Conservation (phyloP, 169 alveolate species). For the Eimeria mitis region DNA sequence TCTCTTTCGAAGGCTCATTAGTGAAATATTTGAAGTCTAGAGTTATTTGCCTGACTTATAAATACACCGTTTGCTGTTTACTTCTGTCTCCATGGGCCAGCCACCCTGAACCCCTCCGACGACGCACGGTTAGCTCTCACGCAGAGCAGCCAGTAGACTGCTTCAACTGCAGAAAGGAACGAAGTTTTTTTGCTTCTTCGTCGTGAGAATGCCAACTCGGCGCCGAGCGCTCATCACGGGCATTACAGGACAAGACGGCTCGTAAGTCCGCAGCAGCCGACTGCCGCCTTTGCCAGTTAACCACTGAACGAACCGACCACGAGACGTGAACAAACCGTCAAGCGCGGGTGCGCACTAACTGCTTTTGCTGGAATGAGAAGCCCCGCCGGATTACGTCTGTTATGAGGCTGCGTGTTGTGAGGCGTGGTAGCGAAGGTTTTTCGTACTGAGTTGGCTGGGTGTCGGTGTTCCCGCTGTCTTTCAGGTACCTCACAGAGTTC, state of each 20-base stretch:
- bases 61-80: background rate
- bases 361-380: background rate
- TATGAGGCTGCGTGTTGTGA: background rate
- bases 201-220: background rate
- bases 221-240: constrained; percentile 89
- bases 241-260: constrained; percentile 94
- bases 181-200: background rate
- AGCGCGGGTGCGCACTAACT: background rate
- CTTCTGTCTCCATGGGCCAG: background rate
- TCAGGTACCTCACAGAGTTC: constrained; percentile 89
- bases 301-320: background rate
- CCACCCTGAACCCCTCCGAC: background rate
- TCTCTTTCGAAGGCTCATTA: background rate
- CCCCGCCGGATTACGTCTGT: background rate
- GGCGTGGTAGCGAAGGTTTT: background rate
- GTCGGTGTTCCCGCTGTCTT: background rate
- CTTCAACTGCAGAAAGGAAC: background rate
- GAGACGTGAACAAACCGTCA: background rate
- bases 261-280: constrained; percentile 54
- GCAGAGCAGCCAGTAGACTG: constrained; percentile 8
- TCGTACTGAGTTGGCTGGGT: background rate
- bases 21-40: background rate
- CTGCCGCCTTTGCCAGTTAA: background rate
- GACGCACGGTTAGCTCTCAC: background rate
- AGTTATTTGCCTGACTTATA: background rate